Percentiles rank a stretch among this genome's conserved stretches.
Conservation (phyloP, 176 grass and related monocot genomes). For the Carex littledalei region DNA sequence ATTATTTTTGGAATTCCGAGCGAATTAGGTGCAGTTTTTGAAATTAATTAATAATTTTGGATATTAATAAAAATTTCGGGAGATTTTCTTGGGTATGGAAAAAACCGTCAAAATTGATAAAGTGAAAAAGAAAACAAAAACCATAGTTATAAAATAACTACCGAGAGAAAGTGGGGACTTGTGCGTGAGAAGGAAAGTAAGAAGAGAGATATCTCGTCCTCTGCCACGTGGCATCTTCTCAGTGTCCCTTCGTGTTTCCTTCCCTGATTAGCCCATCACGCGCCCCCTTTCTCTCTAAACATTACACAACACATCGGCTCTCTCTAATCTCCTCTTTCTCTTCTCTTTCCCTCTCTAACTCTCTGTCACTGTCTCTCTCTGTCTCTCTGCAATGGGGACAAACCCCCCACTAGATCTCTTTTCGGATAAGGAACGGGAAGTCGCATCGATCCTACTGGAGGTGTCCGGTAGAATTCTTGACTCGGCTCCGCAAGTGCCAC, state of each 20-base stretch:
- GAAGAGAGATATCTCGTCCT: constrained; percentile 11
- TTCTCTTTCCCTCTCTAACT: background rate
- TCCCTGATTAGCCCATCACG: background rate
- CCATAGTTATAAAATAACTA: background rate
- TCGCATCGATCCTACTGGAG: constrained; percentile 15
- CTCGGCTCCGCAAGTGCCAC: background rate
- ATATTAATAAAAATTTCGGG: too few relatives aligned
- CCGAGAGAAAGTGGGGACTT: background rate
- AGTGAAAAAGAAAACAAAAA: background rate
- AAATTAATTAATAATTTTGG: too few relatives aligned
- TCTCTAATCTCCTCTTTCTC: background rate
- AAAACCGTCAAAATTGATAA: background rate
- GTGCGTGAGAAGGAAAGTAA: background rate
- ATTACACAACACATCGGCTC: background rate
- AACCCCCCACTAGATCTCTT: background rate
- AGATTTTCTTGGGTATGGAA: background rate
- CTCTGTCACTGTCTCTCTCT: background rate
- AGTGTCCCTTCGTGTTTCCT: background rate
- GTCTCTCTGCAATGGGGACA: background rate
- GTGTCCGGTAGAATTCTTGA: constrained; percentile 12
- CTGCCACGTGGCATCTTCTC: constrained; percentile 20
- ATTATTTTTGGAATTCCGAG: too few relatives aligned
- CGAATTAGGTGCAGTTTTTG: too few relatives aligned
- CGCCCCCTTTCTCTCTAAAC: background rate
- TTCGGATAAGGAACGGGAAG: constrained; percentile 13